Base-by-base conservation (phyloP, 1,284 basidiomycete genomes). In the Ceratobasidium sp. region DNA sequence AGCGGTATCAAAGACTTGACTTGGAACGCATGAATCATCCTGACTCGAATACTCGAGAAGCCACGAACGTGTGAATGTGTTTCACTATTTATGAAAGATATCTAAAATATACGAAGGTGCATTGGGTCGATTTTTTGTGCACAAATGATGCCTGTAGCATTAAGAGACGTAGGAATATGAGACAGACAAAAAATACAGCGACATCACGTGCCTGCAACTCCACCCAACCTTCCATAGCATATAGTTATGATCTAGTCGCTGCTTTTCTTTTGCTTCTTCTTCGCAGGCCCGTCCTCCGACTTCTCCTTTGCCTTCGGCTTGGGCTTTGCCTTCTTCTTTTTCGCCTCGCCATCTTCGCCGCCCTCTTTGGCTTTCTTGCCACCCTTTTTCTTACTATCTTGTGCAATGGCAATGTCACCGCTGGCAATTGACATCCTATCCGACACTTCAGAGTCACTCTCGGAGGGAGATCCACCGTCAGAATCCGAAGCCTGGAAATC, bases 401-500 rank as follows among this genome's bases (percentile, higher is more conserved):
- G 89, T 64, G 89, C 86, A 80, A 94, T 84, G 71, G 92, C 91
- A 68, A 89, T 89, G 82, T 94, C 90, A 63, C 93, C 91, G 79
- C 92, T 93, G 63, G 93, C 90, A 83, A 96, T 95, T 1, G 94
- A 95, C 51, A 94, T 94, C 64, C 91, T 94, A n/a, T 90, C 94
- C 12, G 90, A 93, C 5, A 88, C 88, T 44, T 92, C 91, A 0
- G 91, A 92, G 78, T 94, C 94, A 55, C 88, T 90, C 40, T 92
- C 93, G 42, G 91, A 92, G 0, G 95, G 95, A 3, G 95, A 97
- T 28, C 96, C 96, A 72, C 88, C 89, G 83, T 97, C 96, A 0
- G 94, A 94, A 0, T 89, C 93, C 33, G 93, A 94, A 3, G 92
- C 96, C 81, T 92, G 86, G 89, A 99, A 99, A 86, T 98, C 97